phyloP scores from a whole-genome alignment of 1,284 basidiomycete genomes.

The Ustilago trichophora region DNA sequence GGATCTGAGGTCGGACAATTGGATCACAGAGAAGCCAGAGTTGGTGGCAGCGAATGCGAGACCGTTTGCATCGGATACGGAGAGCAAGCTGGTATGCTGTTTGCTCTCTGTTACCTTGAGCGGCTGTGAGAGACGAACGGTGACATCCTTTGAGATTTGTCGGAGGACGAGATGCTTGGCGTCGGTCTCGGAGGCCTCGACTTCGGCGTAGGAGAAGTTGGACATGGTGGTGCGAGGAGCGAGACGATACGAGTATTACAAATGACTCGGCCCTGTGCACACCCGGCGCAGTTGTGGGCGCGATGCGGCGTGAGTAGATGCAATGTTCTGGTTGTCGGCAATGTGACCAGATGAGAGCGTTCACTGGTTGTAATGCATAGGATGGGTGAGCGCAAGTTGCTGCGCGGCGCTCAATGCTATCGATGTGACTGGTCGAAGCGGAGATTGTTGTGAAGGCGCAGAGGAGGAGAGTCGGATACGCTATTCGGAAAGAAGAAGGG shows the following conservation, averaged over 20 bases:
- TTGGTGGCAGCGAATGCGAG: constrained; percentile 67
- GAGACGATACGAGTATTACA: not conserved
- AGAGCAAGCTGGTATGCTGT: constrained; percentile 64
- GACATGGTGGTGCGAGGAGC: not conserved
- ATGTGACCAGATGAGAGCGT: not conserved
- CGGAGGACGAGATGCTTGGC: constrained; percentile 65
- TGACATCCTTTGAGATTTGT: constrained; percentile 60
- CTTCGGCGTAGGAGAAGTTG: constrained; percentile 19
- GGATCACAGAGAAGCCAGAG: constrained; percentile 61
- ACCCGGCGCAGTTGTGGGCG: too few species aligned
- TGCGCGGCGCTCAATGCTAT: not conserved
- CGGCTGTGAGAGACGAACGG: constrained; percentile 59
- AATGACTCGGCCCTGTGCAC: not conserved
- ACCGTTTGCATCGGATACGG: constrained; percentile 66
- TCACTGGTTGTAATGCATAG: constrained; percentile 11
- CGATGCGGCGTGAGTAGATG: not conserved
- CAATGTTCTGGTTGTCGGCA: not conserved
- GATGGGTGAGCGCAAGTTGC: not conserved
- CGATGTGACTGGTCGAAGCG: not conserved
- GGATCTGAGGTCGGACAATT: constrained; percentile 54
- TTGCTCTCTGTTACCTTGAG: constrained; percentile 40
- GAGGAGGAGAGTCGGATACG: not conserved
- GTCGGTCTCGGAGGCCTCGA: constrained; percentile 66
- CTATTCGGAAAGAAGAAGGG: not conserved
- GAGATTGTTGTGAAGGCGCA: not conserved